Base-by-base conservation (phyloP, 805 yeast species). In the Ogataea glucozyma region DNA sequence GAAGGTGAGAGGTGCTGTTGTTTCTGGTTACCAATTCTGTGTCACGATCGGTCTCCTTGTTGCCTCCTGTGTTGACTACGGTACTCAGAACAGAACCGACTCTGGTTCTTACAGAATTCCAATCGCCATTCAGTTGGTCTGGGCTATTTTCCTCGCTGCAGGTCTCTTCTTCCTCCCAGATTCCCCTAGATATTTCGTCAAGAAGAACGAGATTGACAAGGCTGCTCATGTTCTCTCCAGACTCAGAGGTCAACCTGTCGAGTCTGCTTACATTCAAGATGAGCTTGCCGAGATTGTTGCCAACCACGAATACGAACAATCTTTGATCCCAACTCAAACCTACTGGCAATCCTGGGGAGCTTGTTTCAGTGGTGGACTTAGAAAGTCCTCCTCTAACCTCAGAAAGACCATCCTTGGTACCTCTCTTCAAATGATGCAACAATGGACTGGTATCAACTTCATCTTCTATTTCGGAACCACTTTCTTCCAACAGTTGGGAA, bases 1-100 rank as follows among this genome's bases (percentile, higher is more conserved):
- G 54, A 81, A 85, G 73, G 77, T 85, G 39, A 74, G 95, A 68
- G 95, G 95, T 53, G 78, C 88, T 14, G 71, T 84, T 48, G 88
- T 85, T 37, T 79, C 85, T 43, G 75, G 85, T 43, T 87, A 84
- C 62, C 95, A 86, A 63, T 64, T 64, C 49, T 61, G 62, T 51
- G 73, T 78, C 53, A 84, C 93, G 3, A 74, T 87, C 70, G 95
- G 95, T 39, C 64, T 85, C 31, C 61, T 83, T 38, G 68, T 86
- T 21, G 89, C 91, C 6, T 75, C 84, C 52, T 76, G 85, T 47
- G 76, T 85, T 33, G 79, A 83, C 54, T 85, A 83, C 56, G 89
- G 82, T 26, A 80, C 88, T 4, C 70, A 83, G 48, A 58, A 68
- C 46, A 66, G 78, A 47, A 58, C 65, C 24, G 73, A 72, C 48